Evolutionary conservation across 495 filamentous ascomycete species (phyloP).

Genomic region (Talaromyces liani): DNA sequence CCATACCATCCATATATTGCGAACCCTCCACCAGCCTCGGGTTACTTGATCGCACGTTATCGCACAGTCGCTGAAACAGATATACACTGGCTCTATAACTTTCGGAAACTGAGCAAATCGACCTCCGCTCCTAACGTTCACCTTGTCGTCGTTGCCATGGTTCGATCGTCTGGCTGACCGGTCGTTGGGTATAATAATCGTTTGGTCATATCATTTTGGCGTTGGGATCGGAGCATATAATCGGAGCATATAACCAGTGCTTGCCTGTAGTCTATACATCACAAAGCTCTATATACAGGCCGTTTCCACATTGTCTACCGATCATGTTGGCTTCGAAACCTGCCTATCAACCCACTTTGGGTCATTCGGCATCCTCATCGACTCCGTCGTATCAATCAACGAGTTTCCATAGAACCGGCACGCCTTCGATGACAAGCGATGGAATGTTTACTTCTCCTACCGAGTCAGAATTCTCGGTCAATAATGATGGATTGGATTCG

Average conservation of each 20-base stretch:
- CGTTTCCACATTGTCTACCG: slow-evolving; percentile 19
- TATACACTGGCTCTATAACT: not conserved
- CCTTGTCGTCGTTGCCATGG: not conserved
- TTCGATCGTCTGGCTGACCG: not conserved
- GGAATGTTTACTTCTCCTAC: slow-evolving; percentile 73
- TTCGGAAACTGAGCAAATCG: not conserved
- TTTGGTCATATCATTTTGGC: not conserved
- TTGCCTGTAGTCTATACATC: not conserved
- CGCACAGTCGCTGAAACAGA: not conserved
- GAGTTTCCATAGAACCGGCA: not conserved
- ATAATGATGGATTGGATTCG: slow-evolving; percentile 48
- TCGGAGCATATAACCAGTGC: not conserved
- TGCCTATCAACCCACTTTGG: slow-evolving; percentile 59
- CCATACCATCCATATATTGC: not conserved
- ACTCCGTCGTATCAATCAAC: slow-evolving; percentile 23
- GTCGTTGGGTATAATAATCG: not conserved
- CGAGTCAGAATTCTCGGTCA: slow-evolving; percentile 91
- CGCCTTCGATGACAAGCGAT: slow-evolving; percentile 20
- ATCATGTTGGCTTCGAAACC: slow-evolving; percentile 84
- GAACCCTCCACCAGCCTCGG: not conserved
- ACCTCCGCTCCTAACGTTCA: not conserved
- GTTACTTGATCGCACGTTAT: not conserved
- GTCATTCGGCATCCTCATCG: slow-evolving; percentile 46
- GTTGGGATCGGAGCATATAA: not conserved
- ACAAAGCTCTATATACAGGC: not conserved